Percentiles rank a stretch among this genome's conserved stretches.
Conservation (phyloP, 331 rosid genomes). For the Acacia concinna region DNA sequence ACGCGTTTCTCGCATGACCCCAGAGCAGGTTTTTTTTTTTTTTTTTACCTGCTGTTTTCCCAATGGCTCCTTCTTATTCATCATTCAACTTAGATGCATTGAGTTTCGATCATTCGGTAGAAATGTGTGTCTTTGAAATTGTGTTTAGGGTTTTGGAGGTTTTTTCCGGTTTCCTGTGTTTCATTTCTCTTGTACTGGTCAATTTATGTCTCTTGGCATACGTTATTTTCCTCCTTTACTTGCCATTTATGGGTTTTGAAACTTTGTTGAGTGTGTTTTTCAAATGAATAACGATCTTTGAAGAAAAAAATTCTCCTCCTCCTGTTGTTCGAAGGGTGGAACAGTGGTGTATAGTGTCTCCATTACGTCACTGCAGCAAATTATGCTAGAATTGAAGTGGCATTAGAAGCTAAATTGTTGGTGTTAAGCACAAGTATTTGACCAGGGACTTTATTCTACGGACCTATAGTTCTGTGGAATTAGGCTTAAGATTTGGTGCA, state of each 20-base stretch:
- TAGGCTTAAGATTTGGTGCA: background rate
- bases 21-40: constrained; percentile 64
- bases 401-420: background rate
- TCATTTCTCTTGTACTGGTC: background rate
- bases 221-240: background rate
- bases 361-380: background rate
- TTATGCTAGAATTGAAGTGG: constrained; percentile 10
- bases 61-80: background rate
- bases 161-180: constrained; percentile 18
- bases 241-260: background rate
- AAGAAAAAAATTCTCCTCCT: background rate
- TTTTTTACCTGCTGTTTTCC: background rate
- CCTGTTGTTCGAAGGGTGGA: background rate
- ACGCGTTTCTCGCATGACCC: constrained; percentile 76
- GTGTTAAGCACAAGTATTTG: background rate
- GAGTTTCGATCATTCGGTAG: constrained; percentile 1
- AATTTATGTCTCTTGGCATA: background rate
- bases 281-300: background rate
- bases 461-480: constrained; percentile 3
- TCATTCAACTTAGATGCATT: constrained; percentile 5
- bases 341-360: background rate
- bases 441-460: background rate
- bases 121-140: constrained; percentile 14
- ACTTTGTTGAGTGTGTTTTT: background rate
- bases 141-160: constrained; percentile 41